Base-by-base conservation (phyloP, 192 early-diverging fungal genomes). In the Oehlia diaphana region DNA sequence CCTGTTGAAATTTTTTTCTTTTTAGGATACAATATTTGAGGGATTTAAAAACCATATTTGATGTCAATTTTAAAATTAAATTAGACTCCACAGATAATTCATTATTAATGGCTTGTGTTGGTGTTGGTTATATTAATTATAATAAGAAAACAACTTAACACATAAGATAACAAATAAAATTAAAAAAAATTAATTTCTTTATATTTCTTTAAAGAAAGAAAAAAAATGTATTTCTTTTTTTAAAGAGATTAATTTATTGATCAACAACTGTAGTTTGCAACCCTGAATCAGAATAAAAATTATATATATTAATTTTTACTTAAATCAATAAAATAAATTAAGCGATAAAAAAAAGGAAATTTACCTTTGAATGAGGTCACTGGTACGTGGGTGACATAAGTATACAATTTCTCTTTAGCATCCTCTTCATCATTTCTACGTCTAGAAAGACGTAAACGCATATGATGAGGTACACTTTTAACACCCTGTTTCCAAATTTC, bases 351-450 rank as follows among this genome's bases (percentile, higher is more conserved):
- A 47, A 47, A 47, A 12, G 10, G 2, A 12, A 39, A 44, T 9
- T 9, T 67, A 89, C 96, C 96, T 92, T 96, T 98, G 90, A 97
- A 98, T 85, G 86, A 84, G 77, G 93, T 87, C 81, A 94, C 91
- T 63, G 92, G 92, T 72, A 99, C 98, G 81, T 89, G 89, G 81
- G 94, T 90, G 77, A 99, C 98, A 81, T 92, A 89, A 79, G 97
- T 96, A 94, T 96, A 99, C 64, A 99, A 92, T 94, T 98, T 98
- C 90, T 98, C 95, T 86, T 93, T 94, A 85, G 95, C 94, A 81
- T 94, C 92, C 86, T 99, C 98, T 83, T 92, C 94, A 82, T 99
- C 98, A 91, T 98, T 98, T 88, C 96, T 93, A 88, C 94, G 94
- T 88, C 98, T 95, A 81, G 96, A 86, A 81, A 98, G 86, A 81